Evolutionary conservation across 2,329 filamentous ascomycete genomes (phyloP), one percentile per base, ranked within the genome.

Genomic region (Elsinoe ampelina): DNA sequence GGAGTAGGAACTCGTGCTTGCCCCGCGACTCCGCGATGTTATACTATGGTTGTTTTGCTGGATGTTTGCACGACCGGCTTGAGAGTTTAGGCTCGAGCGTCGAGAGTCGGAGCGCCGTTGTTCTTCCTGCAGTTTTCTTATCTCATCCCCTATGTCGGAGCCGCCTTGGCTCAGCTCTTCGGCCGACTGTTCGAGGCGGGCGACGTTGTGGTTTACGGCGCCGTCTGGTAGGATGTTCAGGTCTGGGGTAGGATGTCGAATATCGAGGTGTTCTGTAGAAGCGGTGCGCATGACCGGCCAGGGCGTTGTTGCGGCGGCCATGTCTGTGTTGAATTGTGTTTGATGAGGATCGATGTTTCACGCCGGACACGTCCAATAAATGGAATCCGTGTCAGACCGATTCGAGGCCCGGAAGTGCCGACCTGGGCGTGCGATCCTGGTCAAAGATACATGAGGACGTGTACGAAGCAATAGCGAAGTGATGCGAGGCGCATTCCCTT

Each of bases 101-200:
- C 81, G 77, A 66, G 83, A 87, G 66, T 87, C 85, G 66, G 77
- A 81, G 62, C 82, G 79, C 71, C 87, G 88, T 66, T 87, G 75
- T 70, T 87, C 83, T 59, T 82, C 76, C 70, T 88, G 83, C 62
- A 89, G 76, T 65, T 85, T 82, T 58, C 85, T 80, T 64, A 90
- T 91, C 63, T 87, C 86, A 73, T 87, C 82, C 64, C 86, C 86
- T 65, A 90, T 86, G 60, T 87, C 88, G 60, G 84, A 87, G 47
- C 77, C 78, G 57, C 83, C 84, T 73, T 81, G 80, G 63, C 85
- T 87, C 69, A 91, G 76, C 61, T 83, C 80, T 70, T 90, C 86
- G 50, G 87, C 87, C 10, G 83, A 85, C 62, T 85, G 83, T 70
- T 92, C 87, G 60, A 91, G 80, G 51, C 84, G 81, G 62, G 84